A percentile compares a stretch with the other conserved stretches of the same genome.
These are phyloP conservation scores for Coffea humblotiana DNA, from an alignment of 305 asterid species.

Conservation along the genomic window DNA sequence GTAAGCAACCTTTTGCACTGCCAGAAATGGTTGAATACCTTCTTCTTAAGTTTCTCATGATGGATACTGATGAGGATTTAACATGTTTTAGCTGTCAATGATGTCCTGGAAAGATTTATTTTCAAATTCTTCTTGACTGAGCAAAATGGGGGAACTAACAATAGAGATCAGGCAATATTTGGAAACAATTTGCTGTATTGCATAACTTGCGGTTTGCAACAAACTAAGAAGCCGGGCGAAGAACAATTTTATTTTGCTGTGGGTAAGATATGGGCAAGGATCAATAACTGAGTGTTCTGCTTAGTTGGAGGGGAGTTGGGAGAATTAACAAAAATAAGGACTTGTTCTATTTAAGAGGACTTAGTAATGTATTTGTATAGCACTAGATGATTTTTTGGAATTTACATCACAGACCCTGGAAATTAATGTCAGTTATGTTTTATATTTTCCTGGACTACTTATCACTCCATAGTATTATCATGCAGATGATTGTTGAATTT, in stretches of 20 bases:
- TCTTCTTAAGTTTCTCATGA: neutral
- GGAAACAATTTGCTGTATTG: neutral
- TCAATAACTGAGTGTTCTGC: neutral
- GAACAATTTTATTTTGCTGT: neutral
- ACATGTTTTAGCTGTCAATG: neutral
- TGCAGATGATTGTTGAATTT: conserved; percentile 22
- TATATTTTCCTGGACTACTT: neutral
- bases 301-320: neutral
- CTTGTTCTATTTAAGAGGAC: neutral
- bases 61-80: neutral
- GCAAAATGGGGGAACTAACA: neutral
- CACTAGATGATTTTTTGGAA: neutral
- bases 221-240: neutral
- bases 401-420: neutral
- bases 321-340: neutral
- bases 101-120: neutral
- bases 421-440: neutral
- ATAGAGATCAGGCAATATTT: neutral
- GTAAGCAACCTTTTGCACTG: neutral
- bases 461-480: conserved; percentile 9
- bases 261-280: neutral
- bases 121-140: neutral
- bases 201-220: neutral
- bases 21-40: too few species aligned
- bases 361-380: neutral